phyloP scores from a whole-genome alignment of 1,284 basidiomycete genomes.

The Fomitopsis betulina region DNA sequence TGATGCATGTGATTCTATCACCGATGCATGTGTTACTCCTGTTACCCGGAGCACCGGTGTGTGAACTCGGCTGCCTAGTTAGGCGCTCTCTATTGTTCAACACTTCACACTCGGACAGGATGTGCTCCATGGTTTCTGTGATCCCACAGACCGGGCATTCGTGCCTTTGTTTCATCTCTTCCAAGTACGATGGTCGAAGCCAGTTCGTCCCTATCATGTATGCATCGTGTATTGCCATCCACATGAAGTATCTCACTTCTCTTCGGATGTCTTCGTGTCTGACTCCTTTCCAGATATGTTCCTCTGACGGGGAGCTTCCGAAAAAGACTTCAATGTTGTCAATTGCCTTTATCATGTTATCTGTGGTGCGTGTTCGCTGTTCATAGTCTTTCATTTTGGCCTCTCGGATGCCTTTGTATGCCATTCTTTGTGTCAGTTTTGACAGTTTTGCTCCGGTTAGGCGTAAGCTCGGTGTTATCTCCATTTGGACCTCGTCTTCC shows the following conservation, averaged over 20 bases:
- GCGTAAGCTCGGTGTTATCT: neutral
- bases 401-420: neutral
- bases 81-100: too few relatives aligned
- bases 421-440: neutral
- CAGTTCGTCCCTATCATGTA: neutral
- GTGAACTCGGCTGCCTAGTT: too few relatives aligned
- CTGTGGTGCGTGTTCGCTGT: neutral
- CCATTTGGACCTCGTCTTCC: neutral
- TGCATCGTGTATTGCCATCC: neutral
- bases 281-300: neutral
- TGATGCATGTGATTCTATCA: too few relatives aligned
- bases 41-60: too few relatives aligned
- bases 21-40: too few relatives aligned
- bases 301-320: neutral
- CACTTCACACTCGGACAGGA: neutral
- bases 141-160: neutral
- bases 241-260: neutral
- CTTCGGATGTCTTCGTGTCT: neutral
- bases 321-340: neutral
- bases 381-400: neutral
- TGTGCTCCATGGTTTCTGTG: neutral
- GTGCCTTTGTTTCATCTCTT: neutral
- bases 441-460: neutral
- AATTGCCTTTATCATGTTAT: neutral
- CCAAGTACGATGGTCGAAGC: neutral